Evolutionary conservation across 768 basidiomycete genomes (phyloP).

Genomic region (Macrocybe gigantea): DNA sequence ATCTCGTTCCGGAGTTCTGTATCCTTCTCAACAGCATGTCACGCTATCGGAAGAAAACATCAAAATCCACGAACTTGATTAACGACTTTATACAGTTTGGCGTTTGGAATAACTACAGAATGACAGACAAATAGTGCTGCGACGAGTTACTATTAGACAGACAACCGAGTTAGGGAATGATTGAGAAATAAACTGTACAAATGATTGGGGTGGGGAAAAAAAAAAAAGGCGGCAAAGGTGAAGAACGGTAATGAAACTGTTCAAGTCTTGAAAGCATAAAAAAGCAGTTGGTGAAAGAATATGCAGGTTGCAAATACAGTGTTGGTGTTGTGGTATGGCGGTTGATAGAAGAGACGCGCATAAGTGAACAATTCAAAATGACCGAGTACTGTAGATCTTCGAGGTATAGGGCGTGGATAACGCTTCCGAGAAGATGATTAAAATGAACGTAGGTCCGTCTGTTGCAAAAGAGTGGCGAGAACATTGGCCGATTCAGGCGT

Average conservation of each 20-base stretch:
- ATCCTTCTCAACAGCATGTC: not conserved
- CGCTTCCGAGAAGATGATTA: conserved; percentile 23
- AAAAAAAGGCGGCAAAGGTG: not conserved
- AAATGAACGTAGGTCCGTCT: conserved; percentile 33
- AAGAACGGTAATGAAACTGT: conserved; percentile 15
- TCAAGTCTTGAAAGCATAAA: conserved; percentile 41
- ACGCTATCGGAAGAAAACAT: not conserved
- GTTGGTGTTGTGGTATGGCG: conserved; percentile 36
- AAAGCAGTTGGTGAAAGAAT: conserved; percentile 48
- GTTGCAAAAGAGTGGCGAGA: conserved; percentile 14
- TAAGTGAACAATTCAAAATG: conserved; percentile 37
- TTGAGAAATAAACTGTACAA: conserved; percentile 56
- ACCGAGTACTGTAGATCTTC: conserved; percentile 32
- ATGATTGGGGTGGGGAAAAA: conserved; percentile 39
- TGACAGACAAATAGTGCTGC: conserved; percentile 63
- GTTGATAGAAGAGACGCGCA: conserved; percentile 32
- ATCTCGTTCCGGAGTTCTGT: too few species aligned
- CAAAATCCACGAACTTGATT: conserved; percentile 27
- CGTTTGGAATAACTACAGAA: conserved; percentile 63
- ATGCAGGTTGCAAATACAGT: conserved; percentile 70
- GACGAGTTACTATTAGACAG: conserved; percentile 58
- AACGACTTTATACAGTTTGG: conserved; percentile 51
- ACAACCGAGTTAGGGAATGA: conserved; percentile 48
- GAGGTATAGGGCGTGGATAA: conserved; percentile 24
- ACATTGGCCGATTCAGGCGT: conserved; percentile 18